Conservation (phyloP, 2,329 filamentous ascomycete genomes). For the Claviceps monticola region DNA sequence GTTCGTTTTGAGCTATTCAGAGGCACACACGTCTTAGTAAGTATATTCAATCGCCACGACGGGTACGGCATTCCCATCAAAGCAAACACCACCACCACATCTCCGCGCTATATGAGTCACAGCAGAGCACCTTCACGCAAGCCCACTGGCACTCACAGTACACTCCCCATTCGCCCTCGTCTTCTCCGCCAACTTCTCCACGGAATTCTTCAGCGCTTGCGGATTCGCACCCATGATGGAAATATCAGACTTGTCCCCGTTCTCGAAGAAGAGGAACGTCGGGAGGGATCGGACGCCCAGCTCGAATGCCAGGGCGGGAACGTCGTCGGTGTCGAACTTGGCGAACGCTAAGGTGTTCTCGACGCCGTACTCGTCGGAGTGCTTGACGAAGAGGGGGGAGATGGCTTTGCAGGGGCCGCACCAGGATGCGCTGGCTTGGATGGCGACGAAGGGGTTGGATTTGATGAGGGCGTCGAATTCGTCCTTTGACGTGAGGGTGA, state of each 20-base stretch:
- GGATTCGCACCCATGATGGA: slow-evolving; percentile 28
- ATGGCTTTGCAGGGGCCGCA: slow-evolving; percentile 48
- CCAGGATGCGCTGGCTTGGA: slow-evolving; percentile 47
- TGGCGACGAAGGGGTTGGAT: slow-evolving; percentile 34
- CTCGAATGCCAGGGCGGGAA: slow-evolving; percentile 32
- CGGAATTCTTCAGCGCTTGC: slow-evolving; percentile 17
- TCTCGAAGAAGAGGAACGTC: slow-evolving; percentile 46
- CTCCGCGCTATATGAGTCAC: no score
- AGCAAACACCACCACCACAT: no score
- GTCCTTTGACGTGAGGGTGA: slow-evolving; percentile 25
- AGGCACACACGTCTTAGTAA: neutral
- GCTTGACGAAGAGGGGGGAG: slow-evolving; percentile 37
- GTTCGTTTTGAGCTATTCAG: slow-evolving; percentile 10
- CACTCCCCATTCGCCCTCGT: slow-evolving; percentile 10
- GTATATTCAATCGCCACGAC: no score
- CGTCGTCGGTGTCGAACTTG: slow-evolving; percentile 45
- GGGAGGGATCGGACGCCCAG: slow-evolving; percentile 43
- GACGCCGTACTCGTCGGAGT: slow-evolving; percentile 24
- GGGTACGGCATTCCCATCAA: no score
- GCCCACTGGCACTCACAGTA: slow-evolving; percentile 4
- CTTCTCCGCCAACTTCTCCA: slow-evolving; percentile 14
- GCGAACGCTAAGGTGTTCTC: slow-evolving; percentile 37
- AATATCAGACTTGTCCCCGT: slow-evolving; percentile 30
- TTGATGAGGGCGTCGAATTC: slow-evolving; percentile 36
- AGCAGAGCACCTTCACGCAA: no score